Conservation (phyloP, 768 basidiomycete species). For the Rhizopogon sp. region DNA sequence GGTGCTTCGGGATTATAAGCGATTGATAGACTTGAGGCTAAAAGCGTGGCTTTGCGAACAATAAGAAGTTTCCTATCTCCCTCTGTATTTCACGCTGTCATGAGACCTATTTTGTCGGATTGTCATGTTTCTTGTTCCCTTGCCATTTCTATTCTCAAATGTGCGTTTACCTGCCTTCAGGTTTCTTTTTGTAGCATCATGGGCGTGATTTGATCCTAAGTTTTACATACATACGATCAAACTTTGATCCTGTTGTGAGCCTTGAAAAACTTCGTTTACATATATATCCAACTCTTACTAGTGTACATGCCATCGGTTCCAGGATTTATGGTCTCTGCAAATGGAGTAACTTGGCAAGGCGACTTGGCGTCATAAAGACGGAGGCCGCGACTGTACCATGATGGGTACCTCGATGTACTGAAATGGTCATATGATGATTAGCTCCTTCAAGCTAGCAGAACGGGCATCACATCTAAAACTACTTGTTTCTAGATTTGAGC, state of each 20-base stretch:
- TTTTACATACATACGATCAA: neutral
- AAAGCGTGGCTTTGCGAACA: neutral
- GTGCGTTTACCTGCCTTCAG: neutral
- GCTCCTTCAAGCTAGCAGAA: neutral
- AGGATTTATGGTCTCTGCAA: too few relatives aligned
- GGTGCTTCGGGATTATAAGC: neutral
- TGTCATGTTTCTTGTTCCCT: neutral
- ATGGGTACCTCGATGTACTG: neutral
- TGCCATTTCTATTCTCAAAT: neutral
- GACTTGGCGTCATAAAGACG: too few relatives aligned
- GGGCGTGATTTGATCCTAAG: neutral
- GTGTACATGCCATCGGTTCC: neutral
- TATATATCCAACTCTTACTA: neutral
- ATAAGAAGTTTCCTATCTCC: neutral
- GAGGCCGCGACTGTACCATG: too few relatives aligned
- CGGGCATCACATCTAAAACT: neutral
- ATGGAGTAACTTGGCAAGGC: too few relatives aligned
- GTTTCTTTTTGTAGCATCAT: neutral
- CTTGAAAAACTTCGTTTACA: neutral
- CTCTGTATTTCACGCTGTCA: neutral
- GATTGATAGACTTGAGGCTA: neutral
- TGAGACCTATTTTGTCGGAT: neutral
- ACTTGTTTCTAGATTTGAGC: neutral
- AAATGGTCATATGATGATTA: neutral
- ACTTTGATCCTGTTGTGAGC: neutral